Evolutionary conservation across 2,329 filamentous ascomycete genomes (phyloP), one percentile per base, ranked within the genome.

Genomic region (Cercospora sp.): DNA sequence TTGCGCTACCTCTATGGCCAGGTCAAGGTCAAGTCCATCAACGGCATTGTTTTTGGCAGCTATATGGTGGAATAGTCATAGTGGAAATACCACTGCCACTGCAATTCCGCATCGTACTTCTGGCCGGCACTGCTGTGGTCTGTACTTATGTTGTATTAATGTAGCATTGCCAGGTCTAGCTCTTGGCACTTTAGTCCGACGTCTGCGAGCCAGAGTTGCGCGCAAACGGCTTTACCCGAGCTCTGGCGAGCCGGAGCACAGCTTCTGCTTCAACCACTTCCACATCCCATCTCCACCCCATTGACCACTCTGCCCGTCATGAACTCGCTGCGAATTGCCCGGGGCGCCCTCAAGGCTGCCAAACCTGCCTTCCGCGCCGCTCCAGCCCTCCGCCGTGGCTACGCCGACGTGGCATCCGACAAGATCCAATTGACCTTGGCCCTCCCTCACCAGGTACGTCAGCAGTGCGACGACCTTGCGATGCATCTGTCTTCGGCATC

Each of bases 401-500:
- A 99, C 82, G 95, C 83, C 76, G 83, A 85, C 76, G 83, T 84
- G 74, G 83, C 82, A 74, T 78, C 82, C 67, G 83, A 85, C 81
- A 85, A 85, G 81, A 97, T 99, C 88, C 96, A 97, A 90, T 90
- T 99, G 86, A 97, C 93, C 87, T 87, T 99, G 86, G 89, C 92
- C 82, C 91, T 99, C 78, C 95, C 95, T 85, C 94, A 98, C 86
- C 92, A 97, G 93, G 95, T 98, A 93, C 84, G 91, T 73, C 20
- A 23, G 20, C 45, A 26, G 36, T 42, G 36, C 36, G 45, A 51
- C 20, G 18, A 51, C 45, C 36, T 42, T 42, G 36, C 36, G 36
- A 42, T 42, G 36, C 36, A 42, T 42, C 2, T 7, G 7, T n/a
- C 36, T 42, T 7, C 5, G 36, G 16, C 36, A 42, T 42, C 16